A percentile compares a stretch with the other conserved stretches of the same genome.
These are phyloP conservation scores for Plasmodium adleri DNA, from an alignment of 169 alveolate genomes.

Conservation along the genomic window DNA sequence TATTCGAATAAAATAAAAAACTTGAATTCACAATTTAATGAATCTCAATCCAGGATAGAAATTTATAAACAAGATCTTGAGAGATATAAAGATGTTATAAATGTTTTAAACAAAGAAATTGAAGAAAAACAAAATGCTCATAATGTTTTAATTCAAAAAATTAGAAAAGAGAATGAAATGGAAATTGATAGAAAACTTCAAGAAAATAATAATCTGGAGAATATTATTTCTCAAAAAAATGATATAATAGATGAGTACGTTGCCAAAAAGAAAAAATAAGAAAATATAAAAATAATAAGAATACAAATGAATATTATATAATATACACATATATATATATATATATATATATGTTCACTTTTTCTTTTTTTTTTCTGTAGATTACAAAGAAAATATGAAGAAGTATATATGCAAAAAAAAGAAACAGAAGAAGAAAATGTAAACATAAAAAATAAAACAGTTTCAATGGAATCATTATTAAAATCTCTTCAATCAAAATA, in stretches of 20 bases:
- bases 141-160: constrained; percentile 71
- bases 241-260: constrained; percentile 77
- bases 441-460: constrained; percentile 76
- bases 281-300: constrained; percentile 21
- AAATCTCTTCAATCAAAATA: constrained; percentile 76
- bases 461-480: constrained; percentile 74
- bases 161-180: constrained; percentile 74
- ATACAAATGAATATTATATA: not conserved
- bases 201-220: constrained; percentile 75
- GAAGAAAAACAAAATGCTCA: constrained; percentile 75
- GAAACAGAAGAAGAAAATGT: constrained; percentile 79
- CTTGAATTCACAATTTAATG: constrained; percentile 74
- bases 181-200: constrained; percentile 73
- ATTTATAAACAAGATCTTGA: constrained; percentile 77
- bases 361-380: constrained; percentile 33
- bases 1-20: constrained; percentile 77
- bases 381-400: constrained; percentile 77
- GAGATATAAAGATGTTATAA: constrained; percentile 76
- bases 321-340: not conserved
- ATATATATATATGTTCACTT: no score
- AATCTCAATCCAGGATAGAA: constrained; percentile 75
- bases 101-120: constrained; percentile 76
- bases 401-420: constrained; percentile 74
- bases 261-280: constrained; percentile 19
- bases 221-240: constrained; percentile 76